These are phyloP conservation scores for Leishmania aethiopica DNA, from an alignment of 208 protist species.

Conservation along the genomic window DNA sequence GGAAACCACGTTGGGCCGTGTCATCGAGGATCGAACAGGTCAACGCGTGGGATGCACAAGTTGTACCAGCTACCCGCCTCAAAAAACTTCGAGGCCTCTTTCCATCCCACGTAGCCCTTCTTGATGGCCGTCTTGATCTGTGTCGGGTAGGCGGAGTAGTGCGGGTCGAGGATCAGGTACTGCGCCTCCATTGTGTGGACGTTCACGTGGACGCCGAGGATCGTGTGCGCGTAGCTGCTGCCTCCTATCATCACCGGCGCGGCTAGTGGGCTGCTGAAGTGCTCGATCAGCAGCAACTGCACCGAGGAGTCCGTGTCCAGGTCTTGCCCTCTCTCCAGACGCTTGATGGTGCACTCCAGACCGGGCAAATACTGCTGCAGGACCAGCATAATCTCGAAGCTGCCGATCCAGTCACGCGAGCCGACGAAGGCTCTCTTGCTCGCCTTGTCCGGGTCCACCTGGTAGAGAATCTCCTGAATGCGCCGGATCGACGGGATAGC, in stretches of 20 bases:
- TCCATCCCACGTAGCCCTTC: conserved; percentile 93
- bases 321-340: conserved; percentile 82
- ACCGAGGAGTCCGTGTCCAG: conserved; percentile 76
- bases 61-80: conserved; percentile 93
- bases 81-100: conserved; percentile 84
- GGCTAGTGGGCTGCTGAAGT: conserved; percentile 83
- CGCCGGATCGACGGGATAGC: conserved; percentile 64
- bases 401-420: conserved; percentile 95
- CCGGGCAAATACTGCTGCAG: conserved; percentile 79
- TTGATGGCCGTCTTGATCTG: conserved; percentile 72
- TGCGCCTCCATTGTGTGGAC: conserved; percentile 72
- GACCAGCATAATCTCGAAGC: conserved; percentile 92
- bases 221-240: conserved; percentile 95
- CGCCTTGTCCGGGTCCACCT: conserved; percentile 86
- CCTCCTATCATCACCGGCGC: conserved; percentile 96
- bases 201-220: conserved; percentile 93
- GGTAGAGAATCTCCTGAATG: conserved; percentile 89
- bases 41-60: conserved; percentile 88
- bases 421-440: conserved; percentile 82
- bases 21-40: conserved; percentile 67
- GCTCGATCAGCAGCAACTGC: conserved; percentile 68
- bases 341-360: conserved; percentile 86
- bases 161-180: conserved; percentile 94
- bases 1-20: neutral
- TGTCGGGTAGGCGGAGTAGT: conserved; percentile 90